A percentile compares a stretch with the other conserved stretches of the same genome.
phyloP scores from a whole-genome alignment of 805 yeast genomes.

The Ogataea siamensis region DNA sequence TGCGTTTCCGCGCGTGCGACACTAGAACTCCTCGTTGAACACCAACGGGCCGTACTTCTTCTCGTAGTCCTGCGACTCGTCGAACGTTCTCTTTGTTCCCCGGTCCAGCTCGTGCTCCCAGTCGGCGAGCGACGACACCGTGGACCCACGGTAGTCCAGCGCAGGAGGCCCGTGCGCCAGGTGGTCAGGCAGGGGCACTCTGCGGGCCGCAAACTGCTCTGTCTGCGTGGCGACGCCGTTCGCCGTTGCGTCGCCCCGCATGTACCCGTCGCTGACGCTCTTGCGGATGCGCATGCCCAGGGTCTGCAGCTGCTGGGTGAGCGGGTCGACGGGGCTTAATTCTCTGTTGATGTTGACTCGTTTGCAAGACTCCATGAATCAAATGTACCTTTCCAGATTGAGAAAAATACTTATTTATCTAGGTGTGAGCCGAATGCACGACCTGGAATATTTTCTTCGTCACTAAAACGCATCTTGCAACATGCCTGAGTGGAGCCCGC shows the following conservation, averaged over 20 bases:
- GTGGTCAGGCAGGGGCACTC: slow-evolving; percentile 43
- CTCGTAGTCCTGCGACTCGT: slow-evolving; percentile 27
- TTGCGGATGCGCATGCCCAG: slow-evolving; percentile 74
- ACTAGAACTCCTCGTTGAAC: slow-evolving; percentile 49
- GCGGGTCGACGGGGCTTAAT: slow-evolving; percentile 16
- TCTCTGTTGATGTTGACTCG: slow-evolving; percentile 8
- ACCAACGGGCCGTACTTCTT: slow-evolving; percentile 43
- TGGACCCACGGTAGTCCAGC: slow-evolving; percentile 42
- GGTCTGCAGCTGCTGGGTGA: slow-evolving; percentile 44
- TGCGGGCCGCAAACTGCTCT: slow-evolving; percentile 11
- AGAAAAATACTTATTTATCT: slow-evolving; percentile 4
- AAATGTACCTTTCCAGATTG: slow-evolving; percentile 6
- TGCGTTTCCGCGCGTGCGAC: neutral
- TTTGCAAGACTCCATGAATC: slow-evolving; percentile 11
- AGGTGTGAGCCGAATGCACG: slow-evolving; percentile 2
- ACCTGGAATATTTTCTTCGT: slow-evolving; percentile 7
- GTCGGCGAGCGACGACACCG: slow-evolving; percentile 42
- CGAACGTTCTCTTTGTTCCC: slow-evolving; percentile 17
- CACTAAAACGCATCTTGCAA: neutral
- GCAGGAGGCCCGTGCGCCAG: slow-evolving; percentile 41
- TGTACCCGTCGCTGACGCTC: slow-evolving; percentile 61
- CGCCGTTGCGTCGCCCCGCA: slow-evolving; percentile 5
- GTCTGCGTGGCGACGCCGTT: neutral
- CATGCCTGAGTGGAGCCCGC: slow-evolving; percentile 44
- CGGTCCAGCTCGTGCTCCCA: slow-evolving; percentile 38